Base-by-base conservation (phyloP, 352 stramenopile species). In the Phytophthora agathidicida region DNA sequence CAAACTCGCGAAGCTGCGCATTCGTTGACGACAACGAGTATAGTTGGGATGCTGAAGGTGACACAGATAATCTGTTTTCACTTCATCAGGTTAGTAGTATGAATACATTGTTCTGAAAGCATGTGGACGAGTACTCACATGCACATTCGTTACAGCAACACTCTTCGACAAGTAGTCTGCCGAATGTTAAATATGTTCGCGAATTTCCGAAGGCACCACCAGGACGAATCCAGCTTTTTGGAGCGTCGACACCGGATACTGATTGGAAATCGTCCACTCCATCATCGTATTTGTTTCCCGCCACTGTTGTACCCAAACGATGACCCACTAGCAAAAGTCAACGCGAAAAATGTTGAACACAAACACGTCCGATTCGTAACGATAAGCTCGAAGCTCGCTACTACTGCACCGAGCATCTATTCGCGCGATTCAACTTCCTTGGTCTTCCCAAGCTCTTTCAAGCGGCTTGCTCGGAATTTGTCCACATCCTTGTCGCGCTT, bases 401-500 rank as follows among this genome's bases (percentile, higher is more conserved):
- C 27, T 37, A 17, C n/a, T 44, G 30, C 9, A 19, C 23, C 14
- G 27, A 10, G 27, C 10, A 30, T 54, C 31, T 65, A 65, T 32
- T 56, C 24, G 20, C 26, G 37, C 47, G 33, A 24, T 35, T 65
- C 47, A 57, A 36, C 26, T 59, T 31, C 37, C 24, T 60, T 47
- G 23, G 27, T 9, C 30, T 49, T 57, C 7, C 63, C 38, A 14
- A 48, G 13, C n/a, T 66, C 41, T 19, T 63, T 60, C 22, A 63
- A 36, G 7, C 20, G 14, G 20, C 32, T 44, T 26, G 76, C 70
- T 24, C 66, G 56, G 45, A 73, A 89, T 22, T 83, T 83, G 26
- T 84, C 66, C 24, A 93, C 58, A 20, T 89, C 81, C 60, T 94
- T 95, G 73, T 95, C 86, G 23, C 83, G 80, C 32, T 92, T 91